phyloP scores from a whole-genome alignment of 192 early-diverging fungal species.

The Coemansia guatemalensis region DNA sequence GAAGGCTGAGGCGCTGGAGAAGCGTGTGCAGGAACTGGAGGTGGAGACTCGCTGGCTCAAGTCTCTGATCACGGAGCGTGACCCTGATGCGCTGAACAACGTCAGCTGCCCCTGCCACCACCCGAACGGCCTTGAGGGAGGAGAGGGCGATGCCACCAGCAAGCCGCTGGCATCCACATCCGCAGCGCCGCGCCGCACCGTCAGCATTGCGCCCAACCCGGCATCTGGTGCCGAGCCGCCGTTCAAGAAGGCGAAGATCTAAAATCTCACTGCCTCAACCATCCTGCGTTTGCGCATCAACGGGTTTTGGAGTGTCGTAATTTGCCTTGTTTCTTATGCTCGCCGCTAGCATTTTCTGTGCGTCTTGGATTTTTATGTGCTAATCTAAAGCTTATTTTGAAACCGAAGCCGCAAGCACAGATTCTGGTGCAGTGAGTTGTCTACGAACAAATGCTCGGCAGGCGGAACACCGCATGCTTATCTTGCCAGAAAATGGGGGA shows the following conservation, averaged over 20 bases:
- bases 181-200: constrained; percentile 14
- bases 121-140: constrained; percentile 34
- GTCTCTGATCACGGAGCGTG: constrained; percentile 78
- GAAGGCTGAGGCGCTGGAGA: constrained; percentile 72
- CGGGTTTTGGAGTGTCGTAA: background rate
- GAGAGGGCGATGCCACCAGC: background rate
- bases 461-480: too few relatives aligned
- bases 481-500: too few relatives aligned
- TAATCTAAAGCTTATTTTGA: too few relatives aligned
- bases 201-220: constrained; percentile 26
- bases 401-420: too few relatives aligned
- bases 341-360: too few relatives aligned
- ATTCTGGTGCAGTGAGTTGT: too few relatives aligned
- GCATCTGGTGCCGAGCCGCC: constrained; percentile 4
- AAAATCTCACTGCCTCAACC: background rate
- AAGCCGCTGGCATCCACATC: background rate
- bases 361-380: too few relatives aligned
- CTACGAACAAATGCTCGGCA: too few relatives aligned
- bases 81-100: constrained; percentile 46
- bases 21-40: constrained; percentile 78
- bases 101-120: constrained; percentile 53
- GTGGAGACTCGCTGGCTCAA: constrained; percentile 91
- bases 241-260: constrained; percentile 12
- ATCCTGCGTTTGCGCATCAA: background rate
- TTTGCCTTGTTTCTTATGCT: background rate